A percentile compares a stretch with the other conserved stretches of the same genome.
These are phyloP conservation scores for Nitzschia sp. DNA, from an alignment of 108 stramenopile species.

Conservation along the genomic window DNA sequence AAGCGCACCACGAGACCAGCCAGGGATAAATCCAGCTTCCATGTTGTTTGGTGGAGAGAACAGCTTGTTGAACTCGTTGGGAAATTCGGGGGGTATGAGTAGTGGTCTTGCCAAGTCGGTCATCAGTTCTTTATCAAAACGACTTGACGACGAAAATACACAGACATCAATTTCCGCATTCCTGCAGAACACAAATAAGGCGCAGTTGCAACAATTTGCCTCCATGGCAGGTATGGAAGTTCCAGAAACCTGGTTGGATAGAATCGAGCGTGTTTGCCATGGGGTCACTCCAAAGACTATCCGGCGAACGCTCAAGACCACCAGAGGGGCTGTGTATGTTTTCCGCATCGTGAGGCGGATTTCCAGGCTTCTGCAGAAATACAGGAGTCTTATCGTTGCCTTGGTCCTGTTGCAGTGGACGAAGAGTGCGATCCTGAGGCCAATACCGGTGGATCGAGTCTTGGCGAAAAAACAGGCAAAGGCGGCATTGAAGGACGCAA, in stretches of 20 bases:
- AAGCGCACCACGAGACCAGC: conserved; percentile 8
- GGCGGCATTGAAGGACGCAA: conserved; percentile 20
- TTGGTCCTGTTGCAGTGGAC: conserved; percentile 57
- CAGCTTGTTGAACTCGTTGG: conserved; percentile 13
- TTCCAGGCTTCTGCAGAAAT: conserved; percentile 57
- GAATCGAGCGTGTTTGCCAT: conserved; percentile 51
- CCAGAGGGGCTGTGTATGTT: conserved; percentile 47
- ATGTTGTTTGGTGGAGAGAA: not conserved
- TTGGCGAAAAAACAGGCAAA: conserved; percentile 16
- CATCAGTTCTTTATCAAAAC: conserved; percentile 54
- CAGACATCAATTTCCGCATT: conserved; percentile 64
- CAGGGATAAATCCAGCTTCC: not conserved
- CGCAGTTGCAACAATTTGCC: conserved; percentile 58
- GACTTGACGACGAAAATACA: conserved; percentile 67
- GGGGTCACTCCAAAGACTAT: conserved; percentile 64
- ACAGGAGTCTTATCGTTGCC: conserved; percentile 59
- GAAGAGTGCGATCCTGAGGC: conserved; percentile 60
- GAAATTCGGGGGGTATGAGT: conserved; percentile 24
- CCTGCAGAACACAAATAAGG: conserved; percentile 49
- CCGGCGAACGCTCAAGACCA: conserved; percentile 39
- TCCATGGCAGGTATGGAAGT: conserved; percentile 59
- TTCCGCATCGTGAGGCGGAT: conserved; percentile 54
- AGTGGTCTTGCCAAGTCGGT: conserved; percentile 63
- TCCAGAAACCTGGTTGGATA: conserved; percentile 34
- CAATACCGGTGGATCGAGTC: conserved; percentile 36